Conservation (phyloP, 805 yeast genomes). For the Suhomyces vadensis region DNA sequence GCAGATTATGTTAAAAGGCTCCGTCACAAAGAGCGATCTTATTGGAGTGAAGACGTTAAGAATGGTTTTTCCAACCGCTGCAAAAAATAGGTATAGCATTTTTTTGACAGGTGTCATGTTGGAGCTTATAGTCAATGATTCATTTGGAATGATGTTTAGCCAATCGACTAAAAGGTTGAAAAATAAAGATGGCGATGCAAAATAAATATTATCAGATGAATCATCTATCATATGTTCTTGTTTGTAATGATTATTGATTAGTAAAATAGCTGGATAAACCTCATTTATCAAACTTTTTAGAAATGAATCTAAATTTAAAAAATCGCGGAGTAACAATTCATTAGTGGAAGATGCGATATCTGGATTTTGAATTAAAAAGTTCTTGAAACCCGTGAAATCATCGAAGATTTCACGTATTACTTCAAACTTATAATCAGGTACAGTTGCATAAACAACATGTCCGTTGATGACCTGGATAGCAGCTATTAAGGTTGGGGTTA, state of each 20-base stretch:
- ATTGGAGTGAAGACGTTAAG: conserved; percentile 35
- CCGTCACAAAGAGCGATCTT: conserved; percentile 35
- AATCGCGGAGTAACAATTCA: conserved; percentile 11
- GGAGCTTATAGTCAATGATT: conserved; percentile 29
- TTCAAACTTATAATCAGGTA: conserved; percentile 38
- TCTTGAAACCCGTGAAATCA: conserved; percentile 29
- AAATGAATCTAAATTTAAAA: conserved; percentile 32
- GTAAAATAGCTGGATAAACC: conserved; percentile 27
- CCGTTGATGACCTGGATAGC: conserved; percentile 22
- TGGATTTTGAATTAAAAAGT: conserved; percentile 18
- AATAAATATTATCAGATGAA: conserved; percentile 19
- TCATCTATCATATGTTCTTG: conserved; percentile 15
- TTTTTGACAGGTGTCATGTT: conserved; percentile 30
- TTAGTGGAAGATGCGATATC: conserved; percentile 8
- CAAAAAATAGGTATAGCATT: conserved; percentile 35
- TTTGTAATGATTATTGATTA: conserved; percentile 28
- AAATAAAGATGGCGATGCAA: conserved; percentile 29
- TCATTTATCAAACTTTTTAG: conserved; percentile 25
- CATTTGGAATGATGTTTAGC: conserved; percentile 37
- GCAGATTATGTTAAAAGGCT: conserved; percentile 33
- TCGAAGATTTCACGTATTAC: conserved; percentile 27
- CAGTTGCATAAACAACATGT: conserved; percentile 21
- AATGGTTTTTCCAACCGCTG: conserved; percentile 36
- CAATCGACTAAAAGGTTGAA: conserved; percentile 38
- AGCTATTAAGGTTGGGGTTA: conserved; percentile 23